Base-by-base conservation (phyloP, 192 early-diverging fungal genomes). In the Rhizoclosmatium globosum region DNA sequence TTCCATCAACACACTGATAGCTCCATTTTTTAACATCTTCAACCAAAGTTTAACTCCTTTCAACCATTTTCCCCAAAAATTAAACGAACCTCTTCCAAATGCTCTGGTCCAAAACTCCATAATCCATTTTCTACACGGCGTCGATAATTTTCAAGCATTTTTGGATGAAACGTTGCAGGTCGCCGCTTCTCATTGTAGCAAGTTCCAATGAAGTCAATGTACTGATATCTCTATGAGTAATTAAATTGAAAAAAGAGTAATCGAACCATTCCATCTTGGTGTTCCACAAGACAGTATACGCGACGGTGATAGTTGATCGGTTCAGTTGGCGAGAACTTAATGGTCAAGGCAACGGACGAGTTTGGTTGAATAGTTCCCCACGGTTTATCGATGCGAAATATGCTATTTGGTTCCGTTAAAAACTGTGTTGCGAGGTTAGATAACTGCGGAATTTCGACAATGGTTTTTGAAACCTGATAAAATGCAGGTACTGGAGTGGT, bases 271-370 rank as follows among this genome's bases (percentile, higher is more conserved):
- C 65, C 82, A 84, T 90, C 88, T 45, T 89, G 85, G 72, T 90
- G 74, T 64, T 90, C 89, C 1, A 90, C 82, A 13, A 90, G 64
- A 68, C 89, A 90, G 65, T 89, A 90, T 1, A 90, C 83, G 4
- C 89, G 77, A 19, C 89, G 76, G 66, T 87, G 85, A 75, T 90
- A 90, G 78, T 90, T 90, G 0, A 90, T 87, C 0, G 89, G 84
- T 56, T 90, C 88, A 2, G 58, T 58, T 9, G 89, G 89, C 64
- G 81, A 81, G 66, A 90, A 88, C 59, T 82, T 84, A 11, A 90
- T 71, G 23, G 86, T 87, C 7, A 90, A 71, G 17, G 88, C 79
- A 6, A 89, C 78, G 3, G 83, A 83, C n/a, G 89, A 88, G 67
- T 86, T 59, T 38, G 89, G 82, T 44, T 75, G 75, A 47, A 90